Evolutionary conservation across 495 filamentous ascomycete genomes (phyloP).

Genomic region (Durotheca rogersii): DNA sequence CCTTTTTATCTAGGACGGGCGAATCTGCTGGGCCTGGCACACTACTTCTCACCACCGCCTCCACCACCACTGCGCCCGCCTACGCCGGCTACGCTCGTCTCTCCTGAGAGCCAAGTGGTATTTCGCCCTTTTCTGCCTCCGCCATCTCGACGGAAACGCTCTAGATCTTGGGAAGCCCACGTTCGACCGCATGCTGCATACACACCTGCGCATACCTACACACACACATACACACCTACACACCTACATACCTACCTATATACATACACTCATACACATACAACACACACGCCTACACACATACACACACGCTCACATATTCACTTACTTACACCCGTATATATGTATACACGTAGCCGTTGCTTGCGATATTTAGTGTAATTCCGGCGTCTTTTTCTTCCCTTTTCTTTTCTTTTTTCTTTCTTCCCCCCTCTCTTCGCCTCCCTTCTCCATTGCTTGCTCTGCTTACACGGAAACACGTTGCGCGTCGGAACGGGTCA

Average conservation of each 20-base stretch:
- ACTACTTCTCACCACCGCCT: too few relatives aligned
- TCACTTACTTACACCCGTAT: not conserved
- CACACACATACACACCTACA: not conserved
- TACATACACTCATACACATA: too few relatives aligned
- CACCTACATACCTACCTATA: too few relatives aligned
- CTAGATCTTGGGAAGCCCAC: not conserved
- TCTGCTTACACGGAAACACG: too few relatives aligned
- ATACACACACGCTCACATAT: not conserved
- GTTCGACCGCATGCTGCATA: not conserved
- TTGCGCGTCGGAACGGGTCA: too few relatives aligned
- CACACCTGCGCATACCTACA: not conserved
- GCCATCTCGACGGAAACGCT: slow-evolving; percentile 1
- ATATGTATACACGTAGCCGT: not conserved
- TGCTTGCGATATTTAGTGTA: too few relatives aligned
- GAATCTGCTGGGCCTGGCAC: too few relatives aligned
- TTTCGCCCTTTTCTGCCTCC: not conserved
- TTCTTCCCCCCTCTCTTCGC: too few relatives aligned
- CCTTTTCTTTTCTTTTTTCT: too few relatives aligned
- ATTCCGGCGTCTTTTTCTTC: too few relatives aligned
- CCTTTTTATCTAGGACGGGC: not conserved
- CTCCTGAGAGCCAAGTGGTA: not conserved
- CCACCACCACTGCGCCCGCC: too few relatives aligned
- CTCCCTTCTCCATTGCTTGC: too few relatives aligned
- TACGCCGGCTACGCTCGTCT: not conserved
- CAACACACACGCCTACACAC: not conserved